Percentiles rank a stretch among this genome's conserved stretches.
Evolutionary conservation across 2,329 filamentous ascomycete genomes (phyloP).

Genomic region (Tolypocladium ophioglossoides): DNA sequence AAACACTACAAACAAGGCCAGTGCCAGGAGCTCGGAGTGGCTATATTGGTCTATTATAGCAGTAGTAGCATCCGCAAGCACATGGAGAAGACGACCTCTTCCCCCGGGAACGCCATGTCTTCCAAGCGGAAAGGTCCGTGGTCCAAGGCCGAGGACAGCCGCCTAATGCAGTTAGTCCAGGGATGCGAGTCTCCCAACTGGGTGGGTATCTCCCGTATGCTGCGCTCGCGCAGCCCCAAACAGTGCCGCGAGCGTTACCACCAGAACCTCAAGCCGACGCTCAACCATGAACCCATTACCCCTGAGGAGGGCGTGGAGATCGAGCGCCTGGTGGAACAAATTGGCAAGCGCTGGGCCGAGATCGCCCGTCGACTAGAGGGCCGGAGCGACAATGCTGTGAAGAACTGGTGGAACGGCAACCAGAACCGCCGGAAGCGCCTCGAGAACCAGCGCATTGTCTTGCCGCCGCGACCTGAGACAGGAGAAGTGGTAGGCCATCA

Average conservation of each 20-base stretch:
- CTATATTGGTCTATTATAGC: not conserved
- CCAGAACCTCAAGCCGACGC: conserved; percentile 74
- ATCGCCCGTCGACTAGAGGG: conserved; percentile 75
- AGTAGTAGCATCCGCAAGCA: not conserved
- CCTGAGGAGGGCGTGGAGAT: conserved; percentile 62
- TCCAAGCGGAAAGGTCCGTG: conserved; percentile 58
- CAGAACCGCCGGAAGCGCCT: conserved; percentile 65
- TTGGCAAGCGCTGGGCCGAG: conserved; percentile 87
- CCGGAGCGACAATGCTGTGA: conserved; percentile 88
- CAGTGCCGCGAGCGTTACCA: conserved; percentile 92
- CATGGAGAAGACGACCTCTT: not conserved
- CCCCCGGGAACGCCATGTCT: not conserved
- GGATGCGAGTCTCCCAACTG: conserved; percentile 73
- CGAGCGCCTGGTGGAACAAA: conserved; percentile 62
- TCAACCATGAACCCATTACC: conserved; percentile 66
- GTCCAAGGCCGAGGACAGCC: conserved; percentile 66
- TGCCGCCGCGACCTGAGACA: too few relatives aligned
- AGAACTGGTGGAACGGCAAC: conserved; percentile 97
- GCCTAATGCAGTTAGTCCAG: conserved; percentile 60
- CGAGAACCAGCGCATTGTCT: too few relatives aligned
- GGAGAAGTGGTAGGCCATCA: too few relatives aligned
- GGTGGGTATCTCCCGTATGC: conserved; percentile 71
- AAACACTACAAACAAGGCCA: not conserved
- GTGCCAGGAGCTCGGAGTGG: too few relatives aligned
- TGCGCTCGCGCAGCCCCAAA: conserved; percentile 75